Evolutionary conservation across 164 flowering plant genomes (phyloP), one percentile per base, ranked within the genome.

Genomic region (Pachysandra terminalis): DNA sequence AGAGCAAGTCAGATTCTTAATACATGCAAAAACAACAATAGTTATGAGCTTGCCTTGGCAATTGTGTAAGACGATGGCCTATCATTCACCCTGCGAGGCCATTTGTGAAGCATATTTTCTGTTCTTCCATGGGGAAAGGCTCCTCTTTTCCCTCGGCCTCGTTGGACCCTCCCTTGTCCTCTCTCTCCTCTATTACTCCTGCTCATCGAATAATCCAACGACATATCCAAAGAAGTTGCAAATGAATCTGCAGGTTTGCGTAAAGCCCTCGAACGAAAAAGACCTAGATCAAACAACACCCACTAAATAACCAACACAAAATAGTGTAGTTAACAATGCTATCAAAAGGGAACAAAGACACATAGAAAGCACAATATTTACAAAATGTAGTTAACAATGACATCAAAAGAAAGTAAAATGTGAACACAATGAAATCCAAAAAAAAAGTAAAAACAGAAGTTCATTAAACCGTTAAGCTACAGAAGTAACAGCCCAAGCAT

Each of bases 11-110:
- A 82, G 76, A 77, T 75, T 80, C 82, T 84, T 80, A 79, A 74
- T 69, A 74, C 73, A 84, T 62, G 77, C 75, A n/a, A 77, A 74
- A 80, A 81, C 80, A 84, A 78, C 87, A 77, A 80, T 70, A 81
- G 77, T 81, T 81, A 74, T 71, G 80, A 83, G 94, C 95, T 93
- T 93, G 96, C 98, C 98, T 93, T 90, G 79, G 92, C 85, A 75
- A 88, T 91, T 2, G 87, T 14, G 61, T 64, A 76, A 55, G 87
- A 26, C 35, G 97, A 85, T 65, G 89, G 86, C 60, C 86, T 87
- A 73, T 88, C 55, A 75, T 86, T 90, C 65, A 90, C 86, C 61
- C 85, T 68, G 19, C 87, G 89, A 52, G 87, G 84, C 64, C 85
- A 88, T 72, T 83, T 79, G 63, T 71, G 86, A 72, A 61, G 75